Base-by-base conservation (phyloP, 2,329 filamentous ascomycete species). In the Aspergillus unguis region DNA sequence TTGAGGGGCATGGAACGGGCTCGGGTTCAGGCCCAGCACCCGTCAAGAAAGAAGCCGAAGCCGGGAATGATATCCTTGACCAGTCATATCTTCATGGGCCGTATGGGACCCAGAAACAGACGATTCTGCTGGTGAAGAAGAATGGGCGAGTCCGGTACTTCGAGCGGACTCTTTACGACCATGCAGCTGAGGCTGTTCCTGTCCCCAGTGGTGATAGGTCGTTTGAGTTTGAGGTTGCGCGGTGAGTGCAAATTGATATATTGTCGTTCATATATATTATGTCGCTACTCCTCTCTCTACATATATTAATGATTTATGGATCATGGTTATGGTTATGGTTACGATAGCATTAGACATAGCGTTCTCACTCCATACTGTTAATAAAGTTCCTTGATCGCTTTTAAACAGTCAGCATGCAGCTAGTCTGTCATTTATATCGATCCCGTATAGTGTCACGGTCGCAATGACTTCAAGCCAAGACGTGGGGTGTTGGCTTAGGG, bases 71-170 rank as follows among this genome's bases (percentile, higher is more conserved):
- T 62, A 58, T 69, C 58, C 50, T 62, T 29, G 61, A 62, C 27
- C 57, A 59, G 35, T 61, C 59, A 28, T 70, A 78, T 63, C 57
- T 69, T 45, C 74, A 71, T 51, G 80, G 80, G 0, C 68, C 78
- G 6, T 87, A 87, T 63, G 84, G 84, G 0, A 87, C 84, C 2
- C 81, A 85, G 63, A 84, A 83, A 66, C 83, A 86, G 64, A 84
- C 81, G 1, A 70, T 86, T 6, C 71, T 86, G 2, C 66, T 87
- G 10, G 81, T 85, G 23, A 73, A 78, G 59, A 69, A 70, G 29
- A 62, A 77, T n/a, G 82, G 82, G 2, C 75, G 76, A 48, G 76
- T 84, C 33, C 80, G 76, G n/a, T 86, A 82, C 60, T 74, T 85
- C 32, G 84, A 87, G 66, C 73, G 83, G 51, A 85, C 83, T 17